Conservation (phyloP, 257 asterid genomes). For the Solanum bulbocastanum region DNA sequence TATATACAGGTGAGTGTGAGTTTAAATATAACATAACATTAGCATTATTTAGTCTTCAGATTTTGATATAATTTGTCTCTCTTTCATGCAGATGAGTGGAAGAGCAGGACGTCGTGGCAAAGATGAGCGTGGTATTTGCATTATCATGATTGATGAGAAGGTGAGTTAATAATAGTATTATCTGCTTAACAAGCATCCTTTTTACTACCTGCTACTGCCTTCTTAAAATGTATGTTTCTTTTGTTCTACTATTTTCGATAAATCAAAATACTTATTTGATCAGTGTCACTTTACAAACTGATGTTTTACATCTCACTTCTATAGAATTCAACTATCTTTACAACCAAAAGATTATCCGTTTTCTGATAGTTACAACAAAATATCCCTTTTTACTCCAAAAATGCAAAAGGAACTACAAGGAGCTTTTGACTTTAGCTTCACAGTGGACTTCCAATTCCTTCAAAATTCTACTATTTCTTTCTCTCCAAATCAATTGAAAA, state of each 20-base stretch:
- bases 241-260: background rate
- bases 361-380: background rate
- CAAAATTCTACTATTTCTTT: background rate
- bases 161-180: slow-evolving; percentile 14
- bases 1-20: slow-evolving; percentile 77
- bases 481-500: background rate
- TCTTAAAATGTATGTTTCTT: background rate
- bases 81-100: slow-evolving; percentile 80
- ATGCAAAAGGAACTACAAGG: background rate
- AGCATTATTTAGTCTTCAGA: background rate
- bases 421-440: background rate
- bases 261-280: background rate
- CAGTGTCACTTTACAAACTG: background rate
- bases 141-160: slow-evolving; percentile 90
- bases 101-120: slow-evolving; percentile 99
- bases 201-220: background rate
- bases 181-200: background rate
- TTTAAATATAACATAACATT: background rate
- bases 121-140: slow-evolving; percentile 92
- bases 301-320: background rate
- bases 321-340: background rate
- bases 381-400: background rate
- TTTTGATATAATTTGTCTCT: background rate
- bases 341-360: background rate
- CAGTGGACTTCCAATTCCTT: background rate